Conservation (phyloP, 768 basidiomycete species). For the Lactarius hengduanensis region DNA sequence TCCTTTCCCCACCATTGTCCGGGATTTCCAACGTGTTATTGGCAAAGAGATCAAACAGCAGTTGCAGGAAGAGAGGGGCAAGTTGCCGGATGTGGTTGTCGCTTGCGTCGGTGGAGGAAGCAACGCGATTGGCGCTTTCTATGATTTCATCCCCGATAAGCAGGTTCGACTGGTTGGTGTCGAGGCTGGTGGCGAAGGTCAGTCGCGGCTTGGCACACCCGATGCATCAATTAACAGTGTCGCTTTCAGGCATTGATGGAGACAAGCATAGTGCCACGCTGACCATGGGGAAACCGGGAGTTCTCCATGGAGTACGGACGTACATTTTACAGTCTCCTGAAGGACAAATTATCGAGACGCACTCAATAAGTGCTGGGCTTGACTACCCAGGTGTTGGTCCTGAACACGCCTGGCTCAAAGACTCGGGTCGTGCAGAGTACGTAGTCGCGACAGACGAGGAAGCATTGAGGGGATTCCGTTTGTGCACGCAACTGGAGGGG, state of each 20-base stretch:
- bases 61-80: constrained; percentile 65
- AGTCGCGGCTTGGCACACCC: constrained; percentile 23
- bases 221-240: not conserved
- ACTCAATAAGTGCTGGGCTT: constrained; percentile 93
- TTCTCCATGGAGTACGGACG: constrained; percentile 93
- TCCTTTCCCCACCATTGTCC: constrained; percentile 98
- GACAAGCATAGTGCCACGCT: constrained; percentile 91
- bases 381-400: constrained; percentile 98
- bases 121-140: constrained; percentile 98
- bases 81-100: constrained; percentile 90
- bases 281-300: constrained; percentile 86
- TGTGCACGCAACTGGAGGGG: constrained; percentile 90
- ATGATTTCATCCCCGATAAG: constrained; percentile 91
- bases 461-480: constrained; percentile 87
- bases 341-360: constrained; percentile 96
- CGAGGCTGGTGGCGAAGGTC: constrained; percentile 96
- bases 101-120: constrained; percentile 98
- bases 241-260: constrained; percentile 66
- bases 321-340: constrained; percentile 87
- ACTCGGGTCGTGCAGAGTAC: constrained; percentile 91
- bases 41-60: constrained; percentile 93
- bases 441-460: constrained; percentile 92
- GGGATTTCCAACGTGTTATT: constrained; percentile 96
- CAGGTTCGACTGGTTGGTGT: constrained; percentile 86
- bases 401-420: constrained; percentile 97